Evolutionary conservation across 495 filamentous ascomycete species (phyloP), one percentile per base, ranked within the genome.

Genomic region (Trichoderma virens): DNA sequence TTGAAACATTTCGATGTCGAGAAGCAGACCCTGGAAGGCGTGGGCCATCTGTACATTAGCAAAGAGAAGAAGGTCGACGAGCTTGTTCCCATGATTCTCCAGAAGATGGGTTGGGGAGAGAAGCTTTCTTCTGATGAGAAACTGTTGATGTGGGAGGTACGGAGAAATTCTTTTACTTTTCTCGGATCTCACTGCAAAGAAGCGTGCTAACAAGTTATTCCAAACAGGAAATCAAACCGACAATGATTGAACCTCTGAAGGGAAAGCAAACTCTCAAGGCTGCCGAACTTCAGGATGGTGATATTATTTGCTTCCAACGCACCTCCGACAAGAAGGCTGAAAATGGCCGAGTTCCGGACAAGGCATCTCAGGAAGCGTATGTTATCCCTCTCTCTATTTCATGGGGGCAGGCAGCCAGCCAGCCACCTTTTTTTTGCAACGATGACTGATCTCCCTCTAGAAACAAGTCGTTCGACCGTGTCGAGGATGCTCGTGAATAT

Each of bases 171-270:
- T 16, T 61, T 45, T 16, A 60, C 31, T 39, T 34, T 32, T 4
- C 27, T 3, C 14, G 8, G n/a, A 8, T 3, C 8, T 5, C 31
- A 20, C 28, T 13, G 11, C 13, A 30, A 23, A 62, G 14, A 5
- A 20, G 59, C n/a, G n/a, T n/a, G 39, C 35, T 56, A 51, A 54
- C 67, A 68, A 78, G 62, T 76, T 38, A 11, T 27, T 47, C 27
- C 45, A 38, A n/a, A 4, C 66, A 87, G 82, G 94, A 99, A 74
- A 98, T 99, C 77, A 98, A 97, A 73, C 91, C 92, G 41, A 88
- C 84, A 60, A 98, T 98, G 93, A 96, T 99, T 69, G 94, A 99
- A 67, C 79, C 83, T 14, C 91, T 98, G 82, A 97, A 97, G 72
- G 86, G 87, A 0, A 98, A 96, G 73, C 83, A 90, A 69, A 89